Percentiles rank a stretch among this genome's conserved stretches.
phyloP scores from a whole-genome alignment of 306 rosid species.

The Medicago lupulina region DNA sequence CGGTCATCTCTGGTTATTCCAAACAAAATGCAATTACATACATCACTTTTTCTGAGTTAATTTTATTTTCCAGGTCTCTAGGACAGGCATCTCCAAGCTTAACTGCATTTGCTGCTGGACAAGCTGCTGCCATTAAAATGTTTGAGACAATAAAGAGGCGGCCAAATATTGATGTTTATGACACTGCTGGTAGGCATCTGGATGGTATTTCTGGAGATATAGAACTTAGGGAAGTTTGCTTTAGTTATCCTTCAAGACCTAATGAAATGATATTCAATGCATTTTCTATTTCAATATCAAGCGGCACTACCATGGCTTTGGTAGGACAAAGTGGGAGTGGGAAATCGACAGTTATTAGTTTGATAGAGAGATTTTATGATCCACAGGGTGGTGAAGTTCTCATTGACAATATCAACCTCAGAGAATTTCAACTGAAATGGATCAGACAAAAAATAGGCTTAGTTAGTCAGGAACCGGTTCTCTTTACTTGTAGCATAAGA shows the following conservation, averaged over 20 bases:
- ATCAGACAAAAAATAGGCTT: neutral
- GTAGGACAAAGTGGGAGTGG: neutral
- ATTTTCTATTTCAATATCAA: neutral
- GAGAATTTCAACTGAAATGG: neutral
- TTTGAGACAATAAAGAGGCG: neutral
- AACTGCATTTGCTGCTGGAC: neutral
- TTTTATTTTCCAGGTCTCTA: neutral
- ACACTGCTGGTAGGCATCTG: neutral
- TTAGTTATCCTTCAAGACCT: neutral
- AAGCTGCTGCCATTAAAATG: neutral
- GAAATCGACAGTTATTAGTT: neutral
- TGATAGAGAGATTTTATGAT: slow-evolving; percentile 4
- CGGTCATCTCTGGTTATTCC: too few relatives aligned
- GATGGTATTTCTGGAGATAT: neutral
- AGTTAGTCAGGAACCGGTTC: neutral
- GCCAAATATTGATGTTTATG: neutral
- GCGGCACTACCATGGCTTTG: neutral
- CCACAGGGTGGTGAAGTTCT: neutral
- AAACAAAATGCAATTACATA: too few relatives aligned
- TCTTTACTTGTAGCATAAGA: neutral
- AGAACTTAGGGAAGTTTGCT: neutral
- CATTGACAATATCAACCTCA: neutral
- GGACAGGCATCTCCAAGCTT: neutral
- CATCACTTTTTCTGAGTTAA: neutral
- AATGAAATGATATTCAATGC: neutral